Evolutionary conservation across 108 stramenopile genomes (phyloP).

Genomic region (Aurantiochytrium sp.): DNA sequence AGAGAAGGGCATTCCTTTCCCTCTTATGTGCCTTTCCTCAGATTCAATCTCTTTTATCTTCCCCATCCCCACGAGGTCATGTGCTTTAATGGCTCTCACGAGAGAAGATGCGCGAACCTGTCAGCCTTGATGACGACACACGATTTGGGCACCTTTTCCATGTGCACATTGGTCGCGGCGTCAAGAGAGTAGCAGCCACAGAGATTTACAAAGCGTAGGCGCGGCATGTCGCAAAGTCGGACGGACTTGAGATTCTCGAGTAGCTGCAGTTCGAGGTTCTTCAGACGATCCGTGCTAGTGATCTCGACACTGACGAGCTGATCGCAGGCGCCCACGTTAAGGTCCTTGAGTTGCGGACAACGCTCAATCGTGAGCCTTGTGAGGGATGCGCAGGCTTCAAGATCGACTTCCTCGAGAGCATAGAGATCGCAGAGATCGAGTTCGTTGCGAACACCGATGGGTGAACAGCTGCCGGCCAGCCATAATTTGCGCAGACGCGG

Average conservation of each 20-base stretch:
- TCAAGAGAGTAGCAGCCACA: background rate
- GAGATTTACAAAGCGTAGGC: background rate
- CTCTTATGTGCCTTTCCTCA: too few relatives aligned
- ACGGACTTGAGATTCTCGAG: background rate
- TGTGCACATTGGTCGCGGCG: background rate
- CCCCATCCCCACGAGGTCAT: too few relatives aligned
- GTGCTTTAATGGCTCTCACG: background rate
- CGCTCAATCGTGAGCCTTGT: background rate
- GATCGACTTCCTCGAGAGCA: background rate
- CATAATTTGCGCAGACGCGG: background rate
- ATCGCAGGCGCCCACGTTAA: background rate
- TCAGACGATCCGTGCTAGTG: background rate
- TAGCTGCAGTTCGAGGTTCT: background rate
- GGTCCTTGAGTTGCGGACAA: background rate
- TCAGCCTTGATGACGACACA: background rate
- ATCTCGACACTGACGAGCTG: background rate
- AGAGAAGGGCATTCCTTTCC: too few relatives aligned
- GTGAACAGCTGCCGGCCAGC: background rate
- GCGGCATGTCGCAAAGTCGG: background rate
- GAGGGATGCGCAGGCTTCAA: background rate
- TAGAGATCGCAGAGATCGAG: background rate
- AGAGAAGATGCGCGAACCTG: background rate
- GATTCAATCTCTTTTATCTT: too few relatives aligned
- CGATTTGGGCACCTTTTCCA: background rate
- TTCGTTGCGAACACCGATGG: background rate